phyloP scores from a whole-genome alignment of 1,284 basidiomycete genomes.

The Cryptococcus sp. region DNA sequence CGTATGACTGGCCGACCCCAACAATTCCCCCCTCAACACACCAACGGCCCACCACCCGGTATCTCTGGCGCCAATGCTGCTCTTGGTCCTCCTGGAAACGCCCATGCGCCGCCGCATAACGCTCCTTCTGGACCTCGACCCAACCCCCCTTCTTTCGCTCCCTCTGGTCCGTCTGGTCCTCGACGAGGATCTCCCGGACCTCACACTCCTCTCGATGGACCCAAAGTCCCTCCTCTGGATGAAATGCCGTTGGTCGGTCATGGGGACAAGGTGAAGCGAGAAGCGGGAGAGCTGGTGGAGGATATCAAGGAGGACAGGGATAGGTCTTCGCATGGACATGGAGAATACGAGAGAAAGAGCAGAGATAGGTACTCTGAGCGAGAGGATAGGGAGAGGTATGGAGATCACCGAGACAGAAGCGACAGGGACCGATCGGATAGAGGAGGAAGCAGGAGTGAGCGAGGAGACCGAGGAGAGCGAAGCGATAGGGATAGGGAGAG shows the following conservation, averaged over 20 bases:
- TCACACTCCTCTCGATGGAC: conserved; percentile 19
- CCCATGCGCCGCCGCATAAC: conserved; percentile 31
- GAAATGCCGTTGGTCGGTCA: conserved; percentile 37
- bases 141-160: conserved; percentile 14
- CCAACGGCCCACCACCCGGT: conserved; percentile 50
- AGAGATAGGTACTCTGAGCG: conserved; percentile 51
- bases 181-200: conserved; percentile 4
- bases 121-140: conserved; percentile 14
- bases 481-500: conserved; percentile 51
- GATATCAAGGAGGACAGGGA: conserved; percentile 31
- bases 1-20: conserved; percentile 67
- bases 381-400: conserved; percentile 5
- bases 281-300: conserved; percentile 44
- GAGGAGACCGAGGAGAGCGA: conserved; percentile 50
- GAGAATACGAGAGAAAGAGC: conserved; percentile 53
- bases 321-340: conserved; percentile 2
- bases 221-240: conserved; percentile 27
- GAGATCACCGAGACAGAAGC: not conserved
- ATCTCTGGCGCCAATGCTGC: conserved; percentile 15
- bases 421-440: conserved; percentile 4
- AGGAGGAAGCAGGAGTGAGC: conserved; percentile 9
- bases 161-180: conserved; percentile 14
- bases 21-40: too few relatives aligned
- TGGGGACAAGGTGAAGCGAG: conserved; percentile 42
- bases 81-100: conserved; percentile 31